These are phyloP conservation scores for Ailanthus altissimus DNA, from an alignment of 345 rosid genomes.

Conservation along the genomic window DNA sequence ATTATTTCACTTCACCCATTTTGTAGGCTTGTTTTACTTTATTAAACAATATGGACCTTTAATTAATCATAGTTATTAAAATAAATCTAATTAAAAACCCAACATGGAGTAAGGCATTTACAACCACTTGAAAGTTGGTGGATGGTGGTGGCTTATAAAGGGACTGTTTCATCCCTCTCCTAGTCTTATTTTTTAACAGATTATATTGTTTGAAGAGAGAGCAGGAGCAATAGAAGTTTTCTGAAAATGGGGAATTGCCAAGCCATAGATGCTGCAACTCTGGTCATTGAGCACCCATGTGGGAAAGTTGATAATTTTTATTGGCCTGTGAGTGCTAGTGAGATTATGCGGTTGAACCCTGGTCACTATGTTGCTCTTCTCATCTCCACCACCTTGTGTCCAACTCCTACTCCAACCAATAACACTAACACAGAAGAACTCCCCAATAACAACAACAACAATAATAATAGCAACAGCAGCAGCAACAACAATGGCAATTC, in stretches of 20 bases:
- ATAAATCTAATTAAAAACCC: background rate
- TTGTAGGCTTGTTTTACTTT: background rate
- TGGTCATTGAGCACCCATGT: constrained; percentile 74
- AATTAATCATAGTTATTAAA: background rate
- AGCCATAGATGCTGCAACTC: constrained; percentile 75
- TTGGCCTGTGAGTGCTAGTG: constrained; percentile 63
- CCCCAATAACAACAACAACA: constrained; percentile 2
- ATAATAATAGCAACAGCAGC: background rate
- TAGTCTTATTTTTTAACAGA: background rate
- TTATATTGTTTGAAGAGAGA: background rate
- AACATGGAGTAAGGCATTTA: background rate
- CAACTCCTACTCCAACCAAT: constrained; percentile 14
- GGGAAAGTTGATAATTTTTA: constrained; percentile 69
- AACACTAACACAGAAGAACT: constrained; percentile 14
- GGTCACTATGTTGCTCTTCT: constrained; percentile 94
- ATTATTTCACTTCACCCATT: background rate
- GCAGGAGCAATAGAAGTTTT: background rate
- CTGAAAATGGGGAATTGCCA: constrained; percentile 87
- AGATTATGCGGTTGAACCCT: constrained; percentile 80
- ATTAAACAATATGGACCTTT: background rate
- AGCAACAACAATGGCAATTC: constrained; percentile 23
- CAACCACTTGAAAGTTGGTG: constrained; percentile 21
- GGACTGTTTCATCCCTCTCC: constrained; percentile 14
- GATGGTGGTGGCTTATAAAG: constrained; percentile 47
- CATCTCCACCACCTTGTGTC: constrained; percentile 66